phyloP scores from a whole-genome alignment of 2,329 filamentous ascomycete genomes.

The Mycocentrospora acerina region DNA sequence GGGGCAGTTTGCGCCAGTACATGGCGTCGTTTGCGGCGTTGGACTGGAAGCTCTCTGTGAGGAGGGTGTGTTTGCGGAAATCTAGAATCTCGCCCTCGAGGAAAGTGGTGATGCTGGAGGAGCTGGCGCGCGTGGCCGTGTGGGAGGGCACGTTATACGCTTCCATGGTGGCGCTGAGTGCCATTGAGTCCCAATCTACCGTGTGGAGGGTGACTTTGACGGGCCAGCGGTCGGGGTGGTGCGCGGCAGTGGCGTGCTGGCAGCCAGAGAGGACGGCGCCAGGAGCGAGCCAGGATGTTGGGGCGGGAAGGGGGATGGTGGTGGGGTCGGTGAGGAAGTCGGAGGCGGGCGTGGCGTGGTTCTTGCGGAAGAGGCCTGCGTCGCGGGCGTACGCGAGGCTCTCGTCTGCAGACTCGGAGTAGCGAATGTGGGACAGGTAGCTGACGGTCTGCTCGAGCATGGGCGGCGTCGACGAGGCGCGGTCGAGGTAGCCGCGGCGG shows the following conservation, averaged over 20 bases:
- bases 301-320: conserved; percentile 52
- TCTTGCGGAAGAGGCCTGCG: conserved; percentile 55
- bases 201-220: conserved; percentile 67
- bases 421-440: conserved; percentile 62
- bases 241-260: conserved; percentile 56
- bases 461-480: conserved; percentile 30
- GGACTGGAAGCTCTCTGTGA: conserved; percentile 52
- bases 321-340: conserved; percentile 61
- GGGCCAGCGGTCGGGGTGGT: conserved; percentile 63
- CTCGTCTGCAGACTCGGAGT: conserved; percentile 56
- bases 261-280: conserved; percentile 63
- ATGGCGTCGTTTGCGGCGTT: conserved; percentile 48
- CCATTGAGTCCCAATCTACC: conserved; percentile 62
- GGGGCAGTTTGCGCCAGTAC: conserved; percentile 53
- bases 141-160: conserved; percentile 65
- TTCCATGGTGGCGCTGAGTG: conserved; percentile 68
- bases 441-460: conserved; percentile 60
- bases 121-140: conserved; percentile 29
- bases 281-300: conserved; percentile 63
- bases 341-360: conserved; percentile 54
- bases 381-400: conserved; percentile 56
- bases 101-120: conserved; percentile 61
- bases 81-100: conserved; percentile 71
- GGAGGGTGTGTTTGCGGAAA: conserved; percentile 53
- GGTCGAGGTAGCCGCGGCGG: conserved; percentile 30